Evolutionary conservation across 2,329 filamentous ascomycete species (phyloP).

Genomic region (Aureobasidium mangrovei): DNA sequence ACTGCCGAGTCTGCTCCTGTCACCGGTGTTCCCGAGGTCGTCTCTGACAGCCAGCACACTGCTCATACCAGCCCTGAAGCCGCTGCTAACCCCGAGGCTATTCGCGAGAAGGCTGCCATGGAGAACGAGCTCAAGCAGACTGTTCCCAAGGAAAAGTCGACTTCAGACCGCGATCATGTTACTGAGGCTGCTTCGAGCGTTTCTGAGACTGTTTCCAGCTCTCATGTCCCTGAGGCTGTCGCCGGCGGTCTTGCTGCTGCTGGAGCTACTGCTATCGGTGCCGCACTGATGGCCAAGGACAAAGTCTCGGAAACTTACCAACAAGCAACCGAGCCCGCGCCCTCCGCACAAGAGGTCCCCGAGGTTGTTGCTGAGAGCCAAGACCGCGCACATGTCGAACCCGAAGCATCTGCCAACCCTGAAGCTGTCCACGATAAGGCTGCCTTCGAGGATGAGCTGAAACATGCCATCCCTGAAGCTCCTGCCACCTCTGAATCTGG

Average conservation of each 20-base stretch:
- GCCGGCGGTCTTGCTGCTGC: constrained; percentile 32
- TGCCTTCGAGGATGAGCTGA: constrained; percentile 55
- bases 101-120: constrained; percentile 61
- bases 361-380: constrained; percentile 63
- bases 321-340: constrained; percentile 19
- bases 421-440: constrained; percentile 40
- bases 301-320: constrained; percentile 26
- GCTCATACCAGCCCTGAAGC: constrained; percentile 56
- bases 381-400: constrained; percentile 50
- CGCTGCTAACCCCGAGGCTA: constrained; percentile 54
- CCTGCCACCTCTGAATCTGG: constrained; percentile 18
- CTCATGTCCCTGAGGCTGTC: constrained; percentile 35
- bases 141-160: constrained; percentile 39
- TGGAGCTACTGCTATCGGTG: constrained; percentile 29
- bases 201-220: not conserved
- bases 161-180: constrained; percentile 18
- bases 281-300: constrained; percentile 26
- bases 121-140: constrained; percentile 63
- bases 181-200: not conserved
- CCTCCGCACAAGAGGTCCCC: constrained; percentile 38
- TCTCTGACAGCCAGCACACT: constrained; percentile 63
- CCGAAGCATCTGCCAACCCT: constrained; percentile 57
- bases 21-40: constrained; percentile 48
- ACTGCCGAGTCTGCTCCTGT: constrained; percentile 15
- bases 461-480: constrained; percentile 39